Base-by-base conservation (phyloP, 768 basidiomycete genomes). In the Pleurotus citrinopileatus region DNA sequence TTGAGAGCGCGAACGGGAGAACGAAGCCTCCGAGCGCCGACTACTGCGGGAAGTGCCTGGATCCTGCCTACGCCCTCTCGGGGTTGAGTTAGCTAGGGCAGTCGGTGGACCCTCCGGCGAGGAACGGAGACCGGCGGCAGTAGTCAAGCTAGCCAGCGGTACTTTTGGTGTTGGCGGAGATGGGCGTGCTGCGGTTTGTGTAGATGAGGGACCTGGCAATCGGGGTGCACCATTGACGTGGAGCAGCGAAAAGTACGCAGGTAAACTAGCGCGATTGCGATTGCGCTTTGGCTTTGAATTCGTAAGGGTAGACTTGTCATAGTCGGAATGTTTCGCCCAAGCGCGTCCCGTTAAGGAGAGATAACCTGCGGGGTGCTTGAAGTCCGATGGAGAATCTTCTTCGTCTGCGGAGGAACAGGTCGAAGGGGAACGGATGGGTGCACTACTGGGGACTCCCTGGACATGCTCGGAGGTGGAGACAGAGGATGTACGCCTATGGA, bases 211-310 rank as follows among this genome's bases (percentile, higher is more conserved):
- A 8, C 79, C 74, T 50, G 81, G 73, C 42, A 71, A 55, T 61
- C 67, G 66, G 45, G 66, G 58, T 45, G 69, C 55, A 45, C 74
- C 75, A 58, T 69, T 71, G 59, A 83, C 71, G 64, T 83, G 80
- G 34, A 91, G 76, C 55, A 89, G 75, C 43, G 86, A 88, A 66
- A 91, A 91, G 68, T 83, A 88, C 17, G 86, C 80, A 19, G 88
- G 88, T 25, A 91, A 78, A 65, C 83, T 86, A 42, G 83, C 82
- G 65, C 88, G 86, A 66, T 83, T 87, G 61, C 81, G 83, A 60
- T 69, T 74, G 55, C 73, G 76, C 69, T 74, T 81, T 53, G 74
- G 51, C 65, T 72, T 77, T 58, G 71, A 57, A 61, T 67, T 57
- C 27, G 60, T 64, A 43, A 60, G 47, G 57, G 64, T 67, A 34